phyloP scores from a whole-genome alignment of 2,329 filamentous ascomycete genomes.

The Ophiocordyceps polyrhachis-furcata region DNA sequence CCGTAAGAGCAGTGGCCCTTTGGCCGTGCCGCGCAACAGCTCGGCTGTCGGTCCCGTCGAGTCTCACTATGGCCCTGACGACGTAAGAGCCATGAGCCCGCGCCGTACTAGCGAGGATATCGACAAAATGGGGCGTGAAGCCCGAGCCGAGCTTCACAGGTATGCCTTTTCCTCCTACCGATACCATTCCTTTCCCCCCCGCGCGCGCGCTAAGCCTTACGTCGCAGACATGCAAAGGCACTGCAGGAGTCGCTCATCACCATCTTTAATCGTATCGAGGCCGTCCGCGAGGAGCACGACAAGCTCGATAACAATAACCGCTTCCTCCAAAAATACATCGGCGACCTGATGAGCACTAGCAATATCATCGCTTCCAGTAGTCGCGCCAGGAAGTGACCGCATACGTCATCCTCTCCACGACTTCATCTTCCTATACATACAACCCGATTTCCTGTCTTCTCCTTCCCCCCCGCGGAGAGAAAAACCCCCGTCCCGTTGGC shows the following conservation, averaged over 20 bases:
- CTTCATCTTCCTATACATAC: too few species aligned
- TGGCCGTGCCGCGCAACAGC: slow-evolving; percentile 64
- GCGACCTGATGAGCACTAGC: slow-evolving; percentile 78
- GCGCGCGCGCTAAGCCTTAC: too few species aligned
- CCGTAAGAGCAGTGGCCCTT: slow-evolving; percentile 63
- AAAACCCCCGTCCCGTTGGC: too few species aligned
- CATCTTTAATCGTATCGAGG: slow-evolving; percentile 85
- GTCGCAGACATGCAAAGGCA: slow-evolving; percentile 60
- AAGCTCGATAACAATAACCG: slow-evolving; percentile 95
- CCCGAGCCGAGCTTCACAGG: slow-evolving; percentile 46
- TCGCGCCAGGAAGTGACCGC: slow-evolving; percentile 33
- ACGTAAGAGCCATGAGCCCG: slow-evolving; percentile 89
- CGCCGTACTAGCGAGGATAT: slow-evolving; percentile 79
- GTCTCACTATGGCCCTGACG: slow-evolving; percentile 63
- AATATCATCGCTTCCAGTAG: slow-evolving; percentile 44
- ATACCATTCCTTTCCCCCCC: too few species aligned
- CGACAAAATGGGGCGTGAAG: slow-evolving; percentile 69
- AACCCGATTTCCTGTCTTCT: neutral
- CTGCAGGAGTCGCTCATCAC: slow-evolving; percentile 78
- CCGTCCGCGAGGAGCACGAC: slow-evolving; percentile 84
- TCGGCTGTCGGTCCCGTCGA: slow-evolving; percentile 54
- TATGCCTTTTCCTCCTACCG: slow-evolving; percentile 20
- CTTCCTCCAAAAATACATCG: slow-evolving; percentile 94
- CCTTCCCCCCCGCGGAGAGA: too few species aligned
- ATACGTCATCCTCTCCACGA: neutral